These are phyloP conservation scores for Paraphaeosphaeria sporulosa DNA, from an alignment of 2,329 filamentous ascomycete genomes.

Conservation along the genomic window DNA sequence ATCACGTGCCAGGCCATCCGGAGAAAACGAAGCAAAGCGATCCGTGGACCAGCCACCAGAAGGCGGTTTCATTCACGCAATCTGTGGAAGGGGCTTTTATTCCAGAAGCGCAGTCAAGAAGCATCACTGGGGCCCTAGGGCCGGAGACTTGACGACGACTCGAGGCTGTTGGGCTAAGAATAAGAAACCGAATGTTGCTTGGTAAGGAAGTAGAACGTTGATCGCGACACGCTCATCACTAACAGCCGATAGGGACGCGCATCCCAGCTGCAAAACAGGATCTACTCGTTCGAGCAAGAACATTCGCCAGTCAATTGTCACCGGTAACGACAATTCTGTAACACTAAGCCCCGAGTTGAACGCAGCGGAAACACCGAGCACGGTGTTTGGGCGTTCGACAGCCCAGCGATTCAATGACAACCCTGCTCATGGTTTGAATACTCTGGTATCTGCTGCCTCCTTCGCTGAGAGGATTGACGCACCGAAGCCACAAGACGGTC, in stretches of 20 bases:
- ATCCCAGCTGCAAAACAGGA: conserved; percentile 35
- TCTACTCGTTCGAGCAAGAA: background rate
- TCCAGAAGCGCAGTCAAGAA: conserved; percentile 39
- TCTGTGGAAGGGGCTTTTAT: conserved; percentile 40
- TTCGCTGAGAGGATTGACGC: conserved; percentile 33
- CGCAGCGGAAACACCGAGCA: conserved; percentile 21
- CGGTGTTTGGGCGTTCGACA: conserved; percentile 12
- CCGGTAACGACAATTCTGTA: background rate
- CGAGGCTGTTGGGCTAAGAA: conserved; percentile 45
- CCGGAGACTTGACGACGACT: conserved; percentile 30
- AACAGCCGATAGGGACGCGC: conserved; percentile 29
- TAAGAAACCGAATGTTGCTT: conserved; percentile 36
- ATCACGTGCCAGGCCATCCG: background rate
- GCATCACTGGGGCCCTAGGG: conserved; percentile 42
- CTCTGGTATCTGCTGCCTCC: conserved; percentile 35
- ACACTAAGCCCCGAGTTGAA: conserved; percentile 4
- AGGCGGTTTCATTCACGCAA: conserved; percentile 31
- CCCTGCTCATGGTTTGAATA: conserved; percentile 22
- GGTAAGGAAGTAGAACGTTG: conserved; percentile 24
- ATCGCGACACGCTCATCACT: conserved; percentile 4
- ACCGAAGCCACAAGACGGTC: conserved; percentile 29
- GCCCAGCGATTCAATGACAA: conserved; percentile 11
- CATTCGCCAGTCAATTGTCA: background rate
- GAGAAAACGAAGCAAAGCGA: background rate
- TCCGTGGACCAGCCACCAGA: background rate